Base-by-base conservation (phyloP, 192 early-diverging fungal genomes). In the Backusella sp. region DNA sequence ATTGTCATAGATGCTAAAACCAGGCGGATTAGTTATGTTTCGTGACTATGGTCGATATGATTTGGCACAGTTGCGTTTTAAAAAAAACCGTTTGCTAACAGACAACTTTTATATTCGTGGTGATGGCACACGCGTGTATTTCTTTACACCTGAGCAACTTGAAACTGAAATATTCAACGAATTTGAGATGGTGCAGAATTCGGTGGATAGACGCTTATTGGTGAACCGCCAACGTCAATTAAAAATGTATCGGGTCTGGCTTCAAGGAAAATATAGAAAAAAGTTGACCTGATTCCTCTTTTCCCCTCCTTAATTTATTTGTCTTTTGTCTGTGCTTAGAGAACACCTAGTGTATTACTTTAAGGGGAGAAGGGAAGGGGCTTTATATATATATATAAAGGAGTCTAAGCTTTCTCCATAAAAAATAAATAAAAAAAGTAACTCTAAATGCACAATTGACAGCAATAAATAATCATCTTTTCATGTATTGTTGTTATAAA, bases 1-100 rank as follows among this genome's bases (percentile, higher is more conserved):
- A 4, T 67, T 67, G 28, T 11, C 12, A 19, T 74, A 74, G 84
- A 78, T 90, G 62, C 68, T 99, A 21, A 96, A 95, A 75, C 96
- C 97, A 9, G 97, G 97, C 15, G 97, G 98, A 30, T 73, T 93
- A 26, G 86, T 99, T 6, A 79, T 97, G 72, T 95, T 97, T 80
- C 85, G 95, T 39, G 98, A 99, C 81, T 99, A 99, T 83, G 98
- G 95, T 17, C 84, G 97, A n/a, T 96, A 99, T 82, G 98, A 99
- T 82, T 88, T 97, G 79, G 95, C 97, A 17, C 98, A 99, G 83
- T 84, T 99, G 66, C 91, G 97, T 59, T 97, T 99, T 83, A 99
- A 99, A 80, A 85, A 92, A 21, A 94, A 93, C 46, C 88, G 96
- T 32, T 87, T 97, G 80, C 82, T 99, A 8, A 91, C 94, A 8